Percentiles rank a stretch among this genome's conserved stretches.
Conservation (phyloP, 352 stramenopile genomes). For the Pythium plurisporium region DNA sequence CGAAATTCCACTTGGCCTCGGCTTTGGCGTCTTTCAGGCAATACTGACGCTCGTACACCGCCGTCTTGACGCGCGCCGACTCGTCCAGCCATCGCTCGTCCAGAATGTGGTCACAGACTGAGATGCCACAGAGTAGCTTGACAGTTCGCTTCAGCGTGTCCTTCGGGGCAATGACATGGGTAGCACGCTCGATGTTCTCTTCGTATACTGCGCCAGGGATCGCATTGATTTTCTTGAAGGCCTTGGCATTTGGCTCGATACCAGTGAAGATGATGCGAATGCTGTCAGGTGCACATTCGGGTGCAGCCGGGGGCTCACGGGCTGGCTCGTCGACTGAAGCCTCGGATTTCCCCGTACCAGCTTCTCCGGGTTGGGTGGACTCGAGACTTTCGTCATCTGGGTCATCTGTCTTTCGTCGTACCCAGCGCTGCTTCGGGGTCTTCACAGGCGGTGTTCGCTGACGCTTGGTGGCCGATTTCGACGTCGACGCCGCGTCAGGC, state of each 20-base stretch:
- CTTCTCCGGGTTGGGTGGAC: constrained; percentile 4
- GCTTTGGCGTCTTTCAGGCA: constrained; percentile 34
- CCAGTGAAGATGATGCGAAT: constrained; percentile 47
- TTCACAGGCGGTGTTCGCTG: constrained; percentile 11
- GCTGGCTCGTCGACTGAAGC: constrained; percentile 20
- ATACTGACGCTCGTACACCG: constrained; percentile 26
- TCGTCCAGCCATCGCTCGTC: constrained; percentile 42
- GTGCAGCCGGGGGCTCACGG: constrained; percentile 20
- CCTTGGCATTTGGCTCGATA: constrained; percentile 30
- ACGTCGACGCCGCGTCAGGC: background rate
- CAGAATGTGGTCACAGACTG: constrained; percentile 36
- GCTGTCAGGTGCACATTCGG: constrained; percentile 1
- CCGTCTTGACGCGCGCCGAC: constrained; percentile 18
- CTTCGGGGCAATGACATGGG: constrained; percentile 40
- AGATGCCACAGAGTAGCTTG: constrained; percentile 48
- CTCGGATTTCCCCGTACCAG: background rate
- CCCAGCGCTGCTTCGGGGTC: constrained; percentile 20
- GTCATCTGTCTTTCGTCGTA: constrained; percentile 11
- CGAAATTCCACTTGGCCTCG: constrained; percentile 39
- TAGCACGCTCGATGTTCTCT: constrained; percentile 37
- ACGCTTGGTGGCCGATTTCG: constrained; percentile 3
- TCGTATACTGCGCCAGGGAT: constrained; percentile 38
- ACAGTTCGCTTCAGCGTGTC: constrained; percentile 47
- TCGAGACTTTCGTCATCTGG: constrained; percentile 8
- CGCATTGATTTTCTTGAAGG: constrained; percentile 39